These are phyloP conservation scores for Chenopodium album DNA, from an alignment of 148 eudicot species.

Conservation along the genomic window DNA sequence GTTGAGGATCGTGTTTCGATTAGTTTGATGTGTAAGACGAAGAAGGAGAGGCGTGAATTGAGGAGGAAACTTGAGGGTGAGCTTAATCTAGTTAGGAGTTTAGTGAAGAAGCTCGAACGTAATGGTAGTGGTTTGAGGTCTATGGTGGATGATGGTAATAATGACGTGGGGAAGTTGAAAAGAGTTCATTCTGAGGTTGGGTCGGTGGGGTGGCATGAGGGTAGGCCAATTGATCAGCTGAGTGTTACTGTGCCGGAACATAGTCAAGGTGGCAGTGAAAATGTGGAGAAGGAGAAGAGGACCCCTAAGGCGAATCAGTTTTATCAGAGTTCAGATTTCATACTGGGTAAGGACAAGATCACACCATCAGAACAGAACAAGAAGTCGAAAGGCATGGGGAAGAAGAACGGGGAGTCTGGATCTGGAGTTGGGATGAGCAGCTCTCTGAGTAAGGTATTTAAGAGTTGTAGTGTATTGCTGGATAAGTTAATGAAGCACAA, in stretches of 20 bases:
- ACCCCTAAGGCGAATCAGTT: constrained; percentile 68
- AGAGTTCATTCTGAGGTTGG: constrained; percentile 51
- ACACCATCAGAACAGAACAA: constrained; percentile 54
- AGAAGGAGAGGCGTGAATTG: constrained; percentile 65
- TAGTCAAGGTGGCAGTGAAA: constrained; percentile 49
- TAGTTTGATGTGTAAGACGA: constrained; percentile 58
- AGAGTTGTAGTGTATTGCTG: constrained; percentile 61
- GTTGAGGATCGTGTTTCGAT: constrained; percentile 54
- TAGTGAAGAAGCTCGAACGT: constrained; percentile 64
- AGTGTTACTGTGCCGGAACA: constrained; percentile 49
- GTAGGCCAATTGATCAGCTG: constrained; percentile 52
- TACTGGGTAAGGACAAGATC: constrained; percentile 69
- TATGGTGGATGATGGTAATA: constrained; percentile 30
- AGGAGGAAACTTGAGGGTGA: constrained; percentile 69
- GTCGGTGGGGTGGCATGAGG: constrained; percentile 37
- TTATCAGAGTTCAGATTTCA: constrained; percentile 60
- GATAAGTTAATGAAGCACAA: constrained; percentile 89
- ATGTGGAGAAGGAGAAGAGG: constrained; percentile 66
- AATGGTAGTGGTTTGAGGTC: constrained; percentile 30
- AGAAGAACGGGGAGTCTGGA: constrained; percentile 48
- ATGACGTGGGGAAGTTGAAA: constrained; percentile 39
- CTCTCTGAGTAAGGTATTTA: constrained; percentile 51
- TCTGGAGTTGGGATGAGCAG: constrained; percentile 40
- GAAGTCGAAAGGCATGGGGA: constrained; percentile 56
- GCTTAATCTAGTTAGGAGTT: constrained; percentile 59